A percentile compares a stretch with the other conserved stretches of the same genome.
Conservation (phyloP, 1,284 basidiomycete genomes). For the Flammula alnicola region DNA sequence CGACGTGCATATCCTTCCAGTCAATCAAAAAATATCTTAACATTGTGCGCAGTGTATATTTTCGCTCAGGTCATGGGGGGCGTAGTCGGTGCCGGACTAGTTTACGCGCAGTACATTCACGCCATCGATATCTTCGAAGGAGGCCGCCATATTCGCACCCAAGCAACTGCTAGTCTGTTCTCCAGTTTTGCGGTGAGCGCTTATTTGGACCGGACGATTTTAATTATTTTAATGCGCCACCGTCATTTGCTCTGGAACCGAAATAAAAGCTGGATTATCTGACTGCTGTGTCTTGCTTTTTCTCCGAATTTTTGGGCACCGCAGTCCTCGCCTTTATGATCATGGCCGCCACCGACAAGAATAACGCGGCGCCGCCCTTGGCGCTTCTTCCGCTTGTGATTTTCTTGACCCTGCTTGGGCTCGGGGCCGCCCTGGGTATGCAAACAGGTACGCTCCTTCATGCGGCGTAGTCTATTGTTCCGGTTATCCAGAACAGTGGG, state of each 20-base stretch:
- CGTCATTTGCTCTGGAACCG: too few species aligned
- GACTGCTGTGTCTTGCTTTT: constrained; percentile 43
- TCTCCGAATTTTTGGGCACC: constrained; percentile 45
- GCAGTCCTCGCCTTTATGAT: constrained; percentile 44
- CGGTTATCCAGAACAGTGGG: not conserved
- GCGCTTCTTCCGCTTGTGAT: constrained; percentile 51
- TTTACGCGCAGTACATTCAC: constrained; percentile 58
- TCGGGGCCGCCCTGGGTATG: constrained; percentile 52
- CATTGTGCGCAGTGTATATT: constrained; percentile 43
- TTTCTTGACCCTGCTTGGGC: constrained; percentile 52
- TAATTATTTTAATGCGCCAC: too few species aligned
- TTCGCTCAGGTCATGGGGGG: constrained; percentile 58
- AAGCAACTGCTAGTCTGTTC: constrained; percentile 45
- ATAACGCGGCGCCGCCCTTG: constrained; percentile 45
- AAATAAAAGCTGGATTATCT: constrained; percentile 42
- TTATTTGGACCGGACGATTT: not conserved
- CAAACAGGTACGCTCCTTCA: constrained; percentile 45
- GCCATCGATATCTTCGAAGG: constrained; percentile 56
- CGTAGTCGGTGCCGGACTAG: constrained; percentile 49
- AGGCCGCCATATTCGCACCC: constrained; percentile 45
- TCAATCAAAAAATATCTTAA: not conserved
- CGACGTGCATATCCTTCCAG: not conserved
- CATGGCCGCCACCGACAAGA: constrained; percentile 44
- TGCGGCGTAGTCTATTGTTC: not conserved
- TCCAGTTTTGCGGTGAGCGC: constrained; percentile 41